These are phyloP conservation scores for Royoungia palumana DNA, from an alignment of 768 basidiomycete species.

Conservation along the genomic window DNA sequence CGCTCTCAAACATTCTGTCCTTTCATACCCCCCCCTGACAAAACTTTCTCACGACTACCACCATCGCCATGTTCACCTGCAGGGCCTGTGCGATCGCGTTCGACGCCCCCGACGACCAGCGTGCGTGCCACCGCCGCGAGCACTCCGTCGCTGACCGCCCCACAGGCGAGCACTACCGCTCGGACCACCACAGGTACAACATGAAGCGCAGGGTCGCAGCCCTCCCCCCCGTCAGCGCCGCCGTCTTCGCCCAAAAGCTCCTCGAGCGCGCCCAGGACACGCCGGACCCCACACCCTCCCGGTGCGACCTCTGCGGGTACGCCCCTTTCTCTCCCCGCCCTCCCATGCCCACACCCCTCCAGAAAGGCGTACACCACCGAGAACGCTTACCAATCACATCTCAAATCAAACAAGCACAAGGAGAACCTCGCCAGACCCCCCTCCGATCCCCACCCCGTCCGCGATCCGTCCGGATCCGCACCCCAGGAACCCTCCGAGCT, in stretches of 20 bases:
- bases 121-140: no score
- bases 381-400: slow-evolving; percentile 85
- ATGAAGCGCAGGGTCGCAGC: slow-evolving; percentile 94
- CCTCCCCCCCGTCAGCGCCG: slow-evolving; percentile 77
- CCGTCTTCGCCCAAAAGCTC: slow-evolving; percentile 85
- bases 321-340: slow-evolving; percentile 21
- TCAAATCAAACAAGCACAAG: slow-evolving; percentile 85
- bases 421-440: slow-evolving; percentile 63
- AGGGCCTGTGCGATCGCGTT: slow-evolving; percentile 91
- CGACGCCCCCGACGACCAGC: slow-evolving; percentile 75
- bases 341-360: slow-evolving; percentile 1
- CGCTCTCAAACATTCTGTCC: slow-evolving; percentile 21
- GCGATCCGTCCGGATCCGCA: not conserved
- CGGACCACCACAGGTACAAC: slow-evolving; percentile 96
- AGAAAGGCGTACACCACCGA: slow-evolving; percentile 90
- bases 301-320: slow-evolving; percentile 83
- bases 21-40: no score
- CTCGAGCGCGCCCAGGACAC: slow-evolving; percentile 69
- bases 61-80: slow-evolving; percentile 68
- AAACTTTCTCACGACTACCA: not conserved
- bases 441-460: not conserved
- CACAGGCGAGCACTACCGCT: slow-evolving; percentile 81
- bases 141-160: no score
- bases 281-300: slow-evolving; percentile 54
- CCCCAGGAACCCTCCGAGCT: slow-evolving; percentile 42